Percentiles rank a stretch among this genome's conserved stretches.
phyloP scores from a whole-genome alignment of 768 basidiomycete species.

The Termitomyces bulborhizus region DNA sequence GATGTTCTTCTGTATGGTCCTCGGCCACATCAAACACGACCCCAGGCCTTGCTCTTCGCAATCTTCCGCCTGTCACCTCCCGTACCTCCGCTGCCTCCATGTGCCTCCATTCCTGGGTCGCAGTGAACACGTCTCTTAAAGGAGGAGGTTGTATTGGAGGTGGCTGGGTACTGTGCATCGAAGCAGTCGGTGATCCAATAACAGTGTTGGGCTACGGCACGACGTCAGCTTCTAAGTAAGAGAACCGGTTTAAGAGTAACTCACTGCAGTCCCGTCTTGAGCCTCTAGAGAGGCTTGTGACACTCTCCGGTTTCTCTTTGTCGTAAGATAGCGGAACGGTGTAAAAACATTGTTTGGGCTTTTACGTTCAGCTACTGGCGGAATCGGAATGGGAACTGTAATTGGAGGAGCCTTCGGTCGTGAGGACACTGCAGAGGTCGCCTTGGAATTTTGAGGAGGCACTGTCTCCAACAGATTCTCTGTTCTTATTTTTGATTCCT shows the following conservation, averaged over 20 bases:
- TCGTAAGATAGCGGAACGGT: slow-evolving; percentile 56
- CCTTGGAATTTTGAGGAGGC: slow-evolving; percentile 1
- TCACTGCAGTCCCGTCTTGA: slow-evolving; percentile 72
- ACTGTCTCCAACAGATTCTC: background rate
- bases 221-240: slow-evolving; percentile 5
- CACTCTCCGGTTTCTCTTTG: slow-evolving; percentile 57
- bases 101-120: slow-evolving; percentile 68
- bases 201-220: slow-evolving; percentile 56
- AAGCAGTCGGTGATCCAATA: slow-evolving; percentile 69
- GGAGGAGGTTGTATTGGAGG: slow-evolving; percentile 47
- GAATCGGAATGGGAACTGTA: slow-evolving; percentile 26
- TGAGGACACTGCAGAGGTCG: slow-evolving; percentile 8
- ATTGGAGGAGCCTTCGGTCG: slow-evolving; percentile 11
- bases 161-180: slow-evolving; percentile 47
- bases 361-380: slow-evolving; percentile 26
- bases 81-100: slow-evolving; percentile 47
- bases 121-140: slow-evolving; percentile 54
- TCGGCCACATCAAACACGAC: slow-evolving; percentile 62
- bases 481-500: slow-evolving; percentile 7
- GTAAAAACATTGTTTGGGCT: slow-evolving; percentile 45
- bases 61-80: slow-evolving; percentile 30
- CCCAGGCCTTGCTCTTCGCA: slow-evolving; percentile 48
- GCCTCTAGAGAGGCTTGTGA: slow-evolving; percentile 76
- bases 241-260: slow-evolving; percentile 19
- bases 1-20: slow-evolving; percentile 39